Base-by-base conservation (phyloP, 1,284 basidiomycete genomes). In the Cryptococcus sp. region DNA sequence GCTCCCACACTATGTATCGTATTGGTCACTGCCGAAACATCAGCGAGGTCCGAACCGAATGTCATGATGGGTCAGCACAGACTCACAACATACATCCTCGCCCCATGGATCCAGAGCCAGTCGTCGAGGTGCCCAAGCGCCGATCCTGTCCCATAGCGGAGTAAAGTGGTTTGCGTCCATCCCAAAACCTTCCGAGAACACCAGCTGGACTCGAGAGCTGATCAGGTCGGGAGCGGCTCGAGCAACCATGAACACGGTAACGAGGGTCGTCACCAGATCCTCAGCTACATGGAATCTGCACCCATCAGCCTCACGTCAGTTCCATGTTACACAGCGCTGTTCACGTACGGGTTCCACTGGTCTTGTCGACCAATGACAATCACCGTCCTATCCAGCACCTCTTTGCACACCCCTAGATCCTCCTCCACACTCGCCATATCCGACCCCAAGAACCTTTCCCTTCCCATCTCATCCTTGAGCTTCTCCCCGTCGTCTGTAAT, bases 281-380 rank as follows among this genome's bases (percentile, higher is more conserved):
- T 72, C 70, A 1, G 66, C 63, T 32, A 69, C 66, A 47, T 72
- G 70, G 47, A 70, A 71, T 2, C 66, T 66, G 33, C 24, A 14
- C n/a, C n/a, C n/a, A n/a, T n/a, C n/a, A n/a, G n/a, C n/a, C n/a
- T n/a, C n/a, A n/a, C 4, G 35, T 47, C 26, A 50, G 43, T 24
- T 22, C 9, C 14, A 14, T 7, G 14, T 14, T 14, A 31, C 9
- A 23, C 39, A 4, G 38, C 22, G 24, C 12, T 26, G 4, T 5
- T n/a, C n/a, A 58, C 68, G 58, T 45, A 69, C 64, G 68, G 68
- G 53, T 68, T 68, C 67, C 67, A 69, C 35, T 61, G 57, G 56
- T 69, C 67, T 48, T 68, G 68, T 21, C 70, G 44, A 0, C 57
- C 58, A 21, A 71, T 58, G 14, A 70, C 40, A n/a, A 72, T n/a